Conservation (phyloP, 176 grass and related monocot species). For the Eremochloa ophiuroides region DNA sequence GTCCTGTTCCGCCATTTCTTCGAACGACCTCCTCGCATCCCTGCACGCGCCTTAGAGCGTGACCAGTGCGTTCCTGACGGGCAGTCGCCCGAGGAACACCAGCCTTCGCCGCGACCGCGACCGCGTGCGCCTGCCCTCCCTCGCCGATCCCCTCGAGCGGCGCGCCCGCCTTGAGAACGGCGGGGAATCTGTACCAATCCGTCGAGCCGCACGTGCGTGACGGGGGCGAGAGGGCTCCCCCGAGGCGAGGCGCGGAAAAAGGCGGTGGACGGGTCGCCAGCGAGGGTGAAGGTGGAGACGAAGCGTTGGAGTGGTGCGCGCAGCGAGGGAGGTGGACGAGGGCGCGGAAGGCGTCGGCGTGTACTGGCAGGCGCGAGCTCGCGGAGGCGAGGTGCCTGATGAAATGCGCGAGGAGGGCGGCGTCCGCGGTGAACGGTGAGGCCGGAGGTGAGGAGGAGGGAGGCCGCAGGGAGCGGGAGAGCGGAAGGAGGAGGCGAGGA, state of each 20-base stretch:
- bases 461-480: background rate
- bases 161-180: constrained; percentile 40
- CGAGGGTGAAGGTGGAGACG: constrained; percentile 30
- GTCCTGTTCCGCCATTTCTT: constrained; percentile 41
- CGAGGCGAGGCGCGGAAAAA: constrained; percentile 4
- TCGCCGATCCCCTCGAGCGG: constrained; percentile 23
- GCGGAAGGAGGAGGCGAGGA: too few relatives aligned
- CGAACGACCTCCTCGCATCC: constrained; percentile 42
- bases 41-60: constrained; percentile 22
- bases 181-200: constrained; percentile 23
- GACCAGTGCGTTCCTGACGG: constrained; percentile 42
- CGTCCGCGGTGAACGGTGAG: constrained; percentile 13
- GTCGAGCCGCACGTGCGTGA: background rate
- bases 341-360: background rate
- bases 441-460: constrained; percentile 36
- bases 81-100: constrained; percentile 26
- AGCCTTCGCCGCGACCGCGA: constrained; percentile 12
- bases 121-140: constrained; percentile 29
- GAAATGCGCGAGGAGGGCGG: constrained; percentile 28
- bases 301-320: constrained; percentile 34
- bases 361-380: background rate
- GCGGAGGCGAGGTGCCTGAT: constrained; percentile 27
- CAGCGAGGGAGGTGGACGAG: constrained; percentile 21
- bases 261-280: background rate
- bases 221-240: background rate